Evolutionary conservation across 1,139 yeast species (phyloP).

Genomic region (Arxiozyma bovina): DNA sequence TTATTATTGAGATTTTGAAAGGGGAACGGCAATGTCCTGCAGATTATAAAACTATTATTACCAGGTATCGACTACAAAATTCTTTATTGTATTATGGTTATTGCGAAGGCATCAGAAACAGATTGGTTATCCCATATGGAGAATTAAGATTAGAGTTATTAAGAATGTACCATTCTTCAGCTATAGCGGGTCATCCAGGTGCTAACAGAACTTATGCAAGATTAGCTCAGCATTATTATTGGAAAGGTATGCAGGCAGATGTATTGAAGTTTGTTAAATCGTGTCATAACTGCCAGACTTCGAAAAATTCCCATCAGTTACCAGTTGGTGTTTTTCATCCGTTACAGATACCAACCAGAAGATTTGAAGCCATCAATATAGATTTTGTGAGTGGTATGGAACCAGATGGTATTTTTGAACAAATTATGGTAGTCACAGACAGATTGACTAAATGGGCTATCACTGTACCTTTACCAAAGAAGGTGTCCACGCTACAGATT

Average conservation of each 20-base stretch:
- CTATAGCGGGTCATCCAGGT: not conserved
- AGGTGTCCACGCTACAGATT: not conserved
- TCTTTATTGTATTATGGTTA: not conserved
- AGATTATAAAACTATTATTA: not conserved
- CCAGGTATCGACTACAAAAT: not conserved
- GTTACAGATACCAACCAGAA: not conserved
- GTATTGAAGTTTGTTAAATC: not conserved
- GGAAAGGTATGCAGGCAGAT: not conserved
- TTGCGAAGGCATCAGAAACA: not conserved
- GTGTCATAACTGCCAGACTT: not conserved
- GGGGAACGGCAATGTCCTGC: not conserved
- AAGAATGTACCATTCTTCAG: not conserved
- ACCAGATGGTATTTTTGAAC: not conserved
- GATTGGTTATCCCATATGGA: not conserved
- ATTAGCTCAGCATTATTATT: not conserved
- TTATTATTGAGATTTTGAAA: not conserved
- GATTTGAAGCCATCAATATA: not conserved
- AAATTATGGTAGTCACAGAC: slow-evolving; percentile 1
- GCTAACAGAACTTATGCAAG: not conserved
- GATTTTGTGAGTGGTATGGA: slow-evolving; percentile 2
- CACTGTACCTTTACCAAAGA: not conserved
- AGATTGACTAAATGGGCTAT: slow-evolving; percentile 1
- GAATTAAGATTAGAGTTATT: not conserved
- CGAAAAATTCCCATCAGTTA: not conserved
- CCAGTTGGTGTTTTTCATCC: slow-evolving; percentile 1